phyloP scores from a whole-genome alignment of 2,329 filamentous ascomycete genomes.

The Pestalotiopsis sp. region DNA sequence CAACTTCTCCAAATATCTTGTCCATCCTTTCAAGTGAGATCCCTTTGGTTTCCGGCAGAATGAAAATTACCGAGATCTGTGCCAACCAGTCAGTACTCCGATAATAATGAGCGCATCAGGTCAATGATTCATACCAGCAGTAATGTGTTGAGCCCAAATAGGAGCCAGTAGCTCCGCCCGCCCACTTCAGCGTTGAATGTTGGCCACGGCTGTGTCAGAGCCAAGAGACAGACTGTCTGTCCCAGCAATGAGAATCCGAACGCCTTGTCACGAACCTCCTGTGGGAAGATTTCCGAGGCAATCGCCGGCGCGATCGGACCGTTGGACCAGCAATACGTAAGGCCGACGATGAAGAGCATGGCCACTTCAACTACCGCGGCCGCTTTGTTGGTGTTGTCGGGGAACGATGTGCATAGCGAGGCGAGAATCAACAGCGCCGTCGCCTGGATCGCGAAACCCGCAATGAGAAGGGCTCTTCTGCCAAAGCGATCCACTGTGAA shows the following conservation, averaged over 20 bases:
- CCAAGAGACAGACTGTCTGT: background rate
- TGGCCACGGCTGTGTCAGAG: slow-evolving; percentile 4
- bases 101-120: background rate
- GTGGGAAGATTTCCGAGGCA: background rate
- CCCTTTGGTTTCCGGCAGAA: background rate
- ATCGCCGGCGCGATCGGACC: background rate
- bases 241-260: slow-evolving; percentile 2
- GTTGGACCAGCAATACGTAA: slow-evolving; percentile 1
- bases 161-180: background rate
- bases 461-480: background rate
- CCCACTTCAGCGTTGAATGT: slow-evolving; percentile 1
- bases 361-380: background rate
- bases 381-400: background rate
- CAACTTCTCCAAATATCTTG: slow-evolving; percentile 3
- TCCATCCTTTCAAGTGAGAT: background rate
- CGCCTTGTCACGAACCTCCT: slow-evolving; percentile 3
- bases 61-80: background rate
- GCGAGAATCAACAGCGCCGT: background rate
- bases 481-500: background rate
- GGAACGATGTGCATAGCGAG: background rate
- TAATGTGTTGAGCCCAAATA: background rate
- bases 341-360: background rate
- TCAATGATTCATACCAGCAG: background rate
- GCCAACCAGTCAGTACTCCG: background rate
- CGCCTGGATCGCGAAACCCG: background rate